phyloP scores from a whole-genome alignment of 192 early-diverging fungal species.

The Coemansia sp. region DNA sequence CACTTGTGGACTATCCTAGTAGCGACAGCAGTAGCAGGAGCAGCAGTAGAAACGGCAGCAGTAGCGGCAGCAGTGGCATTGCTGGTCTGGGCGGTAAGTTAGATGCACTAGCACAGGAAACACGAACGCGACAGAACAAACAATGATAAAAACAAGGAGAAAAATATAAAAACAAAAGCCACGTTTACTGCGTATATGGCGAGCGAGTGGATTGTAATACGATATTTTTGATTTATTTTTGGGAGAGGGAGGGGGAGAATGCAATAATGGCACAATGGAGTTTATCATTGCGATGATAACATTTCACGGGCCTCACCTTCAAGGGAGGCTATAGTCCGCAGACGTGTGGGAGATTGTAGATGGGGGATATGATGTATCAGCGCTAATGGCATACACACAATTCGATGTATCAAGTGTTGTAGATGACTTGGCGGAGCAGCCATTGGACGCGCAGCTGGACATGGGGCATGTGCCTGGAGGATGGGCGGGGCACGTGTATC shows the following conservation, averaged over 20 bases:
- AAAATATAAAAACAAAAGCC: background rate
- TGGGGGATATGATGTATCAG: background rate
- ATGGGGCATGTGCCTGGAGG: constrained; percentile 46
- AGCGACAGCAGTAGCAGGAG: constrained; percentile 36
- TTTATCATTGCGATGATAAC: constrained; percentile 8
- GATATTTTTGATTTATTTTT: too few relatives aligned
- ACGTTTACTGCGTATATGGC: constrained; percentile 4
- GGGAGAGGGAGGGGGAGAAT: background rate
- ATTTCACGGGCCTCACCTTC: background rate
- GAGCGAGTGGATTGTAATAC: too few relatives aligned
- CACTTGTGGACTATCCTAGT: constrained; percentile 43
- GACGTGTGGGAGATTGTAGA: background rate
- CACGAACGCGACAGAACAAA: background rate
- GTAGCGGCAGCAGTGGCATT: background rate
- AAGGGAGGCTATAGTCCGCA: too few relatives aligned
- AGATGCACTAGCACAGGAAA: background rate
- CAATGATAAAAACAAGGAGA: background rate
- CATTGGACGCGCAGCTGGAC: too few relatives aligned
- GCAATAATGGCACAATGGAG: background rate
- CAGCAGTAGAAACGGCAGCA: constrained; percentile 17
- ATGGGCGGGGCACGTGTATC: constrained; percentile 41
- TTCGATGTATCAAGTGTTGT: background rate
- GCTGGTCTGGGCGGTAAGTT: background rate
- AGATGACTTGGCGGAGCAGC: background rate
- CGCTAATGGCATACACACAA: too few relatives aligned